Conservation (phyloP, 2,329 filamentous ascomycete genomes). For the Dothiorella sarmentorum region DNA sequence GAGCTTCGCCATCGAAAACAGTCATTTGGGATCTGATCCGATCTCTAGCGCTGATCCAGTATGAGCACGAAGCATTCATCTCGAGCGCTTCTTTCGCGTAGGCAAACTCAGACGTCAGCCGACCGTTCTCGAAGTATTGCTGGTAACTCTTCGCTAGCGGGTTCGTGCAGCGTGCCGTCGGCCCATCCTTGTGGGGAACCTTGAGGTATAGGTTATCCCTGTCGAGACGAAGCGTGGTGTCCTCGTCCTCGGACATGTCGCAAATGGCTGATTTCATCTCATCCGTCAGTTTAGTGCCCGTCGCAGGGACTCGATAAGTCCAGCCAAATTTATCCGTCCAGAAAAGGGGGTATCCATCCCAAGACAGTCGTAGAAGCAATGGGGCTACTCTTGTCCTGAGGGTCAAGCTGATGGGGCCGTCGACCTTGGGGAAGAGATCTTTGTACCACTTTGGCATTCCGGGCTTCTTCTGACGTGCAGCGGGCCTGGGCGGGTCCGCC, state of each 20-base stretch:
- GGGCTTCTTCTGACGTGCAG: conserved; percentile 83
- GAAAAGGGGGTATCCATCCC: conserved; percentile 84
- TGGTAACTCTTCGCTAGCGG: conserved; percentile 91
- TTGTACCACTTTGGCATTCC: conserved; percentile 98
- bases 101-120: conserved; percentile 77
- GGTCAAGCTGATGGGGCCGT: conserved; percentile 68
- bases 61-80: conserved; percentile 98
- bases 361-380: conserved; percentile 75
- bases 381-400: conserved; percentile 87
- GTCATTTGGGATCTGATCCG: conserved; percentile 95
- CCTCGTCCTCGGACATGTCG: conserved; percentile 72
- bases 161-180: conserved; percentile 75
- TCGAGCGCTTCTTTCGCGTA: conserved; percentile 94
- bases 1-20: conserved; percentile 69
- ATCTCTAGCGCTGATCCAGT: conserved; percentile 96
- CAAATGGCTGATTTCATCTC: conserved; percentile 63
- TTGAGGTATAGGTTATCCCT: conserved; percentile 73
- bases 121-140: conserved; percentile 85
- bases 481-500: conserved; percentile 70
- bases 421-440: conserved; percentile 71
- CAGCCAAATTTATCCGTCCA: conserved; percentile 95
- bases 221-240: conserved; percentile 64
- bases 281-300: conserved; percentile 28
- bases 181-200: conserved; percentile 93
- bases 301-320: conserved; percentile 72